Percentiles rank a stretch among this genome's conserved stretches.
phyloP scores from a whole-genome alignment of 805 yeast genomes.

The Candida dajiaensis region DNA sequence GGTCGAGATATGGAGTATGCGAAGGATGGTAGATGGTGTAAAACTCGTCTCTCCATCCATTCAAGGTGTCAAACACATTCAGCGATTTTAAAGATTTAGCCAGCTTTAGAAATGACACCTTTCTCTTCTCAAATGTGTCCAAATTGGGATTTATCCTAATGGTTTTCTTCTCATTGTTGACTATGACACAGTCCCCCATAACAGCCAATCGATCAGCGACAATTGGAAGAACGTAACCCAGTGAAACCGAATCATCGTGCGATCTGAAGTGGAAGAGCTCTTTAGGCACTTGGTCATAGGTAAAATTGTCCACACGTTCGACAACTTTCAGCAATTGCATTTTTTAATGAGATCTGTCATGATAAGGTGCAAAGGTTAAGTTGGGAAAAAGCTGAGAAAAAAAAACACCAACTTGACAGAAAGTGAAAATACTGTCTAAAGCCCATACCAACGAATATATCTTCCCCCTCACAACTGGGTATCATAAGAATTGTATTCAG shows the following conservation, averaged over 20 bases:
- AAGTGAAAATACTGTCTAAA: no score
- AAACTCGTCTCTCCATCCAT: constrained; percentile 84
- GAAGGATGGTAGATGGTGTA: constrained; percentile 63
- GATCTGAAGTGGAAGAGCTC: constrained; percentile 8
- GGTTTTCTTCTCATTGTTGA: constrained; percentile 19
- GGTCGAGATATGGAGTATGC: constrained; percentile 50
- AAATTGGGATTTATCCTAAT: constrained; percentile 26
- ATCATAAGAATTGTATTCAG: no score
- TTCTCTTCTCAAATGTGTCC: constrained; percentile 37
- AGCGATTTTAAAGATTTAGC: constrained; percentile 37
- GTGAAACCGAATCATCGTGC: constrained; percentile 12
- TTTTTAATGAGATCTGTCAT: not conserved
- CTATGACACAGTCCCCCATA: constrained; percentile 11
- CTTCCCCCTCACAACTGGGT: not conserved
- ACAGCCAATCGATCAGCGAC: constrained; percentile 11
- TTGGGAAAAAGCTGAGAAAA: not conserved
- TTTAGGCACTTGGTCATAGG: constrained; percentile 10
- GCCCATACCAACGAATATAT: no score
- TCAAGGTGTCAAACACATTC: constrained; percentile 32
- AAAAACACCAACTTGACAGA: no score
- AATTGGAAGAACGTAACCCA: constrained; percentile 11
- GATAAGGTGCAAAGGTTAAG: not conserved
- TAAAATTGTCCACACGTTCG: constrained; percentile 22
- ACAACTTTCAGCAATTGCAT: constrained; percentile 3
- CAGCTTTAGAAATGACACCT: constrained; percentile 33